These are phyloP conservation scores for Didymella pomorum DNA, from an alignment of 2,329 filamentous ascomycete species.

Conservation along the genomic window DNA sequence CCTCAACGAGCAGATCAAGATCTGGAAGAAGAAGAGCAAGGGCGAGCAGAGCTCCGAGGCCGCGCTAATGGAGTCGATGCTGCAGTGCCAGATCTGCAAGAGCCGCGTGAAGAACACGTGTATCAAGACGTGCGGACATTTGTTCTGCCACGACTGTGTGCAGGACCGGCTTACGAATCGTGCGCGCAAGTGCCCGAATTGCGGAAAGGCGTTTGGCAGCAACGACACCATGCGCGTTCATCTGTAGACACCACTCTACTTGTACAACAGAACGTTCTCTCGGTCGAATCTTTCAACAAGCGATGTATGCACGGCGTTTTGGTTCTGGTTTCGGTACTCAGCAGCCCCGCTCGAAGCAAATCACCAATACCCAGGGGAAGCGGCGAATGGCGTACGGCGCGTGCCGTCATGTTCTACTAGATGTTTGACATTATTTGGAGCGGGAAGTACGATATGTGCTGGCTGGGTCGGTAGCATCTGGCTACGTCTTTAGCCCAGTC, in stretches of 20 bases:
- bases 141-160: conserved; percentile 91
- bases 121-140: conserved; percentile 91
- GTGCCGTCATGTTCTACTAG: conserved; percentile 2
- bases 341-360: neutral
- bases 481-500: neutral
- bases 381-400: neutral
- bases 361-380: conserved; percentile 3
- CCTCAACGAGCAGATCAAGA: conserved; percentile 81
- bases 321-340: neutral
- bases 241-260: too few species aligned
- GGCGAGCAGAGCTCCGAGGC: conserved; percentile 84
- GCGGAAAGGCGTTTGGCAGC: conserved; percentile 88
- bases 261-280: too few species aligned
- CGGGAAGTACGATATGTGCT: neutral
- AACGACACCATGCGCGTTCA: conserved; percentile 79
- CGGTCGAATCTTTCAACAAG: neutral
- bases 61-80: conserved; percentile 79
- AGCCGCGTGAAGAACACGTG: conserved; percentile 93
- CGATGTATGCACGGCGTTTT: conserved; percentile 2
- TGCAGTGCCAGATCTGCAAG: conserved; percentile 91
- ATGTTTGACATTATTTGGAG: neutral
- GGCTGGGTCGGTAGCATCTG: neutral
- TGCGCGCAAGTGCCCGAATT: conserved; percentile 94
- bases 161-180: conserved; percentile 88
- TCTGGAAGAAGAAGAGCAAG: conserved; percentile 82